phyloP scores from a whole-genome alignment of 306 rosid genomes.

The Amphicarpaea edgeworthii region DNA sequence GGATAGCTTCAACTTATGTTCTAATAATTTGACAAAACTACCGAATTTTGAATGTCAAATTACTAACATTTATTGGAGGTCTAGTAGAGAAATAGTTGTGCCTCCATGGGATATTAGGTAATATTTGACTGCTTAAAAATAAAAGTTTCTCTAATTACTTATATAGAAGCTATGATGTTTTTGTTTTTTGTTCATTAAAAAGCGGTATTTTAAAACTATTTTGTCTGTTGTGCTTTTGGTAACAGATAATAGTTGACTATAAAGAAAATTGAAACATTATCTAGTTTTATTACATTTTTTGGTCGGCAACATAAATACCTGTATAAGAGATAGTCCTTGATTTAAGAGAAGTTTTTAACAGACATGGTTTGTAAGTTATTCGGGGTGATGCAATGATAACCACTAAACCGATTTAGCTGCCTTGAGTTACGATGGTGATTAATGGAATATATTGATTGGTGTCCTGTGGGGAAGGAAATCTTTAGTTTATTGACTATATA shows the following conservation, averaged over 20 bases:
- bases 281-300: not conserved
- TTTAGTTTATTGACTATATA: not conserved
- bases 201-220: not conserved
- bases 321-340: not conserved
- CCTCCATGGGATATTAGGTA: not conserved
- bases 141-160: not conserved
- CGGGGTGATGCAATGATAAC: not conserved
- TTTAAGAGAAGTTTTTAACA: not conserved
- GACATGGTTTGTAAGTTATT: not conserved
- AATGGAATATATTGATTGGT: not conserved
- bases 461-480: not conserved
- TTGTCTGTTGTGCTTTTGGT: not conserved
- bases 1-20: not conserved
- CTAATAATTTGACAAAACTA: not conserved
- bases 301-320: not conserved
- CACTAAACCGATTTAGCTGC: not conserved
- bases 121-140: not conserved
- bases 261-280: not conserved
- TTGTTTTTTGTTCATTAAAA: not conserved
- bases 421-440: not conserved
- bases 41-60: constrained; percentile 5
- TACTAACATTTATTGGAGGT: not conserved
- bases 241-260: not conserved
- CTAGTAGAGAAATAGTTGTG: not conserved
- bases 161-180: not conserved